phyloP scores from a whole-genome alignment of 768 basidiomycete species.

The Collybiopsis luxurians region DNA sequence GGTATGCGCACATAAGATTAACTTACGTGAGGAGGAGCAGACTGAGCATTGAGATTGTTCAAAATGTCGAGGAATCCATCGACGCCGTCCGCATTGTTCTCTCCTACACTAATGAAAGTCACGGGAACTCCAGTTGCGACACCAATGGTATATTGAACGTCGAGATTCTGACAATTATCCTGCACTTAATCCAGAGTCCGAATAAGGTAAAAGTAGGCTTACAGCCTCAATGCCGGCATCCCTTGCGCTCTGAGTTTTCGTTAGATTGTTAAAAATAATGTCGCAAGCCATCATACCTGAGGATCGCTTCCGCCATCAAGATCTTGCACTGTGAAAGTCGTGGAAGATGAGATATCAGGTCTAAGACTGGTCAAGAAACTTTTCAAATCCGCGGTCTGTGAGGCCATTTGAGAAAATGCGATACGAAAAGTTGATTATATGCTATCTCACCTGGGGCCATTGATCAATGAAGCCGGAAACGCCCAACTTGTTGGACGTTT shows the following conservation, averaged over 20 bases:
- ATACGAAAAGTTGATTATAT: not conserved
- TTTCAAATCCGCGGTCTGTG: conserved; percentile 19
- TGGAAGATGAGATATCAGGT: conserved; percentile 27
- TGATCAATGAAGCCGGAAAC: conserved; percentile 32
- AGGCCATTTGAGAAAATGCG: not conserved
- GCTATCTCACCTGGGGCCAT: conserved; percentile 23
- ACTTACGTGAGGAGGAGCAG: conserved; percentile 32
- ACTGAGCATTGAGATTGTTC: conserved; percentile 23
- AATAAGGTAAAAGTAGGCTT: conserved; percentile 6
- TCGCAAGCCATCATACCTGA: not conserved
- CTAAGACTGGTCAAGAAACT: conserved; percentile 24
- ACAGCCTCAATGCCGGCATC: conserved; percentile 34
- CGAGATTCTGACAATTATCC: conserved; percentile 16
- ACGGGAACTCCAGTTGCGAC: conserved; percentile 31
- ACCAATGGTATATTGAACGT: conserved; percentile 36
- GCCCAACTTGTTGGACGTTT: conserved; percentile 23
- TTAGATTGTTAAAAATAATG: too few relatives aligned
- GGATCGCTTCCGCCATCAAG: conserved; percentile 29
- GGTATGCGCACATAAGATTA: not conserved
- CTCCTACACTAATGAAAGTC: conserved; percentile 31
- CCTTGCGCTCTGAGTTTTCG: conserved; percentile 23
- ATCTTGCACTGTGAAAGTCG: conserved; percentile 30
- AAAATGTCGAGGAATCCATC: conserved; percentile 33
- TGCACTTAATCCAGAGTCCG: not conserved
- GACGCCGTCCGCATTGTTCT: conserved; percentile 24